These are phyloP conservation scores for Ceratocystis eucalypticola DNA, from an alignment of 2,329 filamentous ascomycete species.

Conservation along the genomic window DNA sequence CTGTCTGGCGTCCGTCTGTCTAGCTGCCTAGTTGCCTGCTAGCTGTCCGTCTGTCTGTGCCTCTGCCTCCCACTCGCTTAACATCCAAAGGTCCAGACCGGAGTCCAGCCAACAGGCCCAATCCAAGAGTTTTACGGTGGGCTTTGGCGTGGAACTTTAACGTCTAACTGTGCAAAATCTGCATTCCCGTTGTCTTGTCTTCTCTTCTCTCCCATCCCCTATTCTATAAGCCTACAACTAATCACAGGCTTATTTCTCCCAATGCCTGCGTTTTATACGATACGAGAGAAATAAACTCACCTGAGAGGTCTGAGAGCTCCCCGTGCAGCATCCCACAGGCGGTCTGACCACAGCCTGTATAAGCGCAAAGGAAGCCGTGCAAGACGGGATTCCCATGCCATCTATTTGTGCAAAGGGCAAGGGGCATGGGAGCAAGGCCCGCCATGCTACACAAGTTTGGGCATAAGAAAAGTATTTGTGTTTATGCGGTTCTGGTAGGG, in stretches of 20 bases:
- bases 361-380: not conserved
- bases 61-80: too few relatives aligned
- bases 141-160: too few relatives aligned
- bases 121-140: too few relatives aligned
- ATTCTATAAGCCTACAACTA: not conserved
- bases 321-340: not conserved
- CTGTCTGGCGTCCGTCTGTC: not conserved
- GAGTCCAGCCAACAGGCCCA: too few relatives aligned
- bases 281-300: conserved; percentile 4
- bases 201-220: not conserved
- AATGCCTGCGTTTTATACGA: not conserved
- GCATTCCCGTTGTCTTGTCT: too few relatives aligned
- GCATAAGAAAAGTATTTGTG: not conserved
- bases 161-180: too few relatives aligned
- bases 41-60: not conserved
- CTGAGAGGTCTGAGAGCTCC: not conserved
- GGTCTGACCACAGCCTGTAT: not conserved
- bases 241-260: not conserved
- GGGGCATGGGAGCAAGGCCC: not conserved
- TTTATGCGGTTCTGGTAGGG: too few relatives aligned
- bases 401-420: not conserved
- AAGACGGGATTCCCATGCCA: not conserved
- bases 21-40: too few relatives aligned
- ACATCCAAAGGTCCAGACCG: too few relatives aligned
- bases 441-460: not conserved